Evolutionary conservation across 192 early-diverging fungal species (phyloP), one percentile per base, ranked within the genome.

Genomic region (Coemansia sp.): DNA sequence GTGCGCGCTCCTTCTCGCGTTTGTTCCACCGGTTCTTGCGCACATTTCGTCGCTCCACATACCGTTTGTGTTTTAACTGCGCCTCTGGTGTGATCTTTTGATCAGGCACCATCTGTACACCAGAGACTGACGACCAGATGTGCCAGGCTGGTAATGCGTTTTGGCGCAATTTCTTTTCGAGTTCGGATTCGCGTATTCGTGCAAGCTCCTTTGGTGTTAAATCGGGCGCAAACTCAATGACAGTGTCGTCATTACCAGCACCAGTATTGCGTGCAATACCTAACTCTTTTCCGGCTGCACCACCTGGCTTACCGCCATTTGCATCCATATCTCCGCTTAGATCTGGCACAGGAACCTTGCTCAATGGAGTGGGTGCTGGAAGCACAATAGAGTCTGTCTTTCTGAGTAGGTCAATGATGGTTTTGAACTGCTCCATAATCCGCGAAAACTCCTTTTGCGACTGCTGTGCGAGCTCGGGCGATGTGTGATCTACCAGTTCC

Each of bases 101-200:
- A 41, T 66, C 74, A 0, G 50, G 48, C 4, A 76, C 80, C 70
- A 76, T 82, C 55, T 82, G 74, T 41, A 80, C 68, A 19, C 85
- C 84, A 7, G 89, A 89, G 0, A 92, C 87, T 1, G 90, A 90
- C 58, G 85, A 87, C 60, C 87, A 88, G 26, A 85, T 84, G 67
- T 92, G 90, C 90, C 90, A 92, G 25, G 85, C 84, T 18, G 90
- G 90, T 34, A 92, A 75, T 21, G 87, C 88, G 60, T 92, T 92
- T 68, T 90, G 89, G 48, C 85, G 85, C 69, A 83, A 71, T 56
- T 88, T 90, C 67, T 87, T 84, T 49, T 85, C 85, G 0, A 87
- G 81, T 56, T 90, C 89, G 2, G 73, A 67, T 55, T 88, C 82
- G 58, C 85, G 85, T n/a, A 83, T 78, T 30, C 83, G 82, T 51